These are phyloP conservation scores for Flaveria floridana DNA, from an alignment of 140 eudicot genomes.

Conservation along the genomic window DNA sequence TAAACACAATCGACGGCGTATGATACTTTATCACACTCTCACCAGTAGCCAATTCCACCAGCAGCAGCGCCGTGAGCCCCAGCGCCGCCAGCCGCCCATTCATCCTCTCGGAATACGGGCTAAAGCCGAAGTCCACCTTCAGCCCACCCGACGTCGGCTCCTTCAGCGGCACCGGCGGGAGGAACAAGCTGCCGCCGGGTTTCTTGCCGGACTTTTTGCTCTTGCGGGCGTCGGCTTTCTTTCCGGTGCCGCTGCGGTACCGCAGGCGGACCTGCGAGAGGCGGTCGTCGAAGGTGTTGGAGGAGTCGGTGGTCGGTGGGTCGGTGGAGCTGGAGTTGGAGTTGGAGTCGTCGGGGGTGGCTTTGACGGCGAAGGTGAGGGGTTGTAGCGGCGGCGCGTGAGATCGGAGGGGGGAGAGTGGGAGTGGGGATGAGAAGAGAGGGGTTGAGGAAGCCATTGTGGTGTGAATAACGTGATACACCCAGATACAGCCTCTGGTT, in stretches of 20 bases:
- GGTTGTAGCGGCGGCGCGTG: slow-evolving; percentile 47
- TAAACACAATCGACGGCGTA: slow-evolving; percentile 65
- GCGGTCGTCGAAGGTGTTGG: slow-evolving; percentile 65
- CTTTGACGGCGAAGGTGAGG: slow-evolving; percentile 44
- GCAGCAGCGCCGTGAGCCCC: slow-evolving; percentile 70
- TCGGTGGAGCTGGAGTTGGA: slow-evolving; percentile 14
- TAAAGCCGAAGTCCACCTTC: slow-evolving; percentile 93
- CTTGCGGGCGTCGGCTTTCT: slow-evolving; percentile 78
- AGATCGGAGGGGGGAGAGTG: slow-evolving; percentile 32
- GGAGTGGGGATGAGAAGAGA: slow-evolving; percentile 43
- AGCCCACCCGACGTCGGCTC: slow-evolving; percentile 76
- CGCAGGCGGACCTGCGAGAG: slow-evolving; percentile 69
- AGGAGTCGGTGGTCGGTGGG: slow-evolving; percentile 33
- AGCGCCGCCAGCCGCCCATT: slow-evolving; percentile 77
- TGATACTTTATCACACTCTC: slow-evolving; percentile 75
- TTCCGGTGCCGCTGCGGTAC: slow-evolving; percentile 68
- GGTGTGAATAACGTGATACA: not conserved
- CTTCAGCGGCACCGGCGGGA: slow-evolving; percentile 78
- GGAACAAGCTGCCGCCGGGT: slow-evolving; percentile 41
- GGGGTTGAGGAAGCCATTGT: slow-evolving; percentile 57
- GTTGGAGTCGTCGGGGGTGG: slow-evolving; percentile 50
- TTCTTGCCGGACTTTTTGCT: slow-evolving; percentile 59
- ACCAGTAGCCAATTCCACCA: slow-evolving; percentile 91
- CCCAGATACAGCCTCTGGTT: not conserved
- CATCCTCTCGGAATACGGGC: slow-evolving; percentile 77